Evolutionary conservation across 495 filamentous ascomycete genomes (phyloP), one percentile per base, ranked within the genome.

Genomic region (Astrothelium subdiscretum): DNA sequence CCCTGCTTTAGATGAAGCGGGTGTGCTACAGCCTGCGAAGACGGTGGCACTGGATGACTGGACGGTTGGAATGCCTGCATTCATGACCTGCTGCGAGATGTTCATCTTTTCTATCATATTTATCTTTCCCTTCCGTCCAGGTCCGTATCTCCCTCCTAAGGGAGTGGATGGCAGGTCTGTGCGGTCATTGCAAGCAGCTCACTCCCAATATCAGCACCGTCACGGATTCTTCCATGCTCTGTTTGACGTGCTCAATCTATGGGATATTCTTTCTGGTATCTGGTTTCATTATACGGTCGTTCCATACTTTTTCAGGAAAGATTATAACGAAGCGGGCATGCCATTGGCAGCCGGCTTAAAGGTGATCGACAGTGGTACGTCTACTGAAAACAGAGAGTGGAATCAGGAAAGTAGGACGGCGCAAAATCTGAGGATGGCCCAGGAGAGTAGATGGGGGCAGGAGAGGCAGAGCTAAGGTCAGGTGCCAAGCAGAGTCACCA

Each of bases 1-100:
- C 31, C 48, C 57, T 13, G 58, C 57, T 6, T 38, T 64, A 15
- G 3, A 32, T 8, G 22, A 38, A 27, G 62, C 35, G 18, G 58
- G 58, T 6, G 58, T 59, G 2, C 44, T 64, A 8, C 60, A 48
- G 40, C 58, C 35, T 13, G 48, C 62, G 15, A 57, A 60, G 44
- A 54, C 32, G 2, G 31, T 57, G 26, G 20, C 57, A 3, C 54
- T 43, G 40, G 38, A 59, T 18, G 62, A 64, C 42, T 59, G 58
- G 32, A 38, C 43, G 8, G 52, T 35, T 13, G 62, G 62, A 12
- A 44, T 59, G 15, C 62, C 62, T 22, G 62, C 62, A 12, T 32
- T 64, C 42, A 10, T 63, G 54, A 59, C 54, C 12, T 60, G 60
- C 15, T 62, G 60, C 27, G 60, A 62, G 60, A 62, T 62, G 60